Evolutionary conservation across 495 filamentous ascomycete species (phyloP), one percentile per base, ranked within the genome.

Genomic region (Penicillium canariense): DNA sequence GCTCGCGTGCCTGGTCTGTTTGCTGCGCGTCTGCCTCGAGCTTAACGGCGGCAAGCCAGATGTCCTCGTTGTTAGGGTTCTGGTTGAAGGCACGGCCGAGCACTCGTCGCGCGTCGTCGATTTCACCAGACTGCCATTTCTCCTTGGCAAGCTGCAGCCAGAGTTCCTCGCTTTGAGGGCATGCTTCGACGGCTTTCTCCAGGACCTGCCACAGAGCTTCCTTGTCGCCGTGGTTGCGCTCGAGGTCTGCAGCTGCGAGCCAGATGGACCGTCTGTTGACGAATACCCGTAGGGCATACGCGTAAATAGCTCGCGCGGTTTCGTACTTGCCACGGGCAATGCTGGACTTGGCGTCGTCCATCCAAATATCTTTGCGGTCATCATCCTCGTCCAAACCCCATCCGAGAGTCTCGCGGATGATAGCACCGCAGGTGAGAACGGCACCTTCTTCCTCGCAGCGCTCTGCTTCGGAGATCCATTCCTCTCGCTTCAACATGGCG

Each of bases 81-180:
- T 96, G 89, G 48, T 90, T 85, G 78, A 97, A 97, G 1, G 94
- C 92, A 55, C 83, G 82, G 0, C 82, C 91, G 8, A 97, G 83
- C 4, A 97, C 90, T 45, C 78, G 75, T 35, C 94, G 82, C 1
- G 94, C 91, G 53, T 89, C 91, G 61, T 96, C 84, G 45, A 92
- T 84, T 43, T 93, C 86, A 48, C 88, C 89, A 9, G 87, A 80
- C 63, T 90, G 85, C 88, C 89, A 91, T 61, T 94, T 96, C 69
- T 96, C 92, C 65, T 91, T 91, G 6, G 91, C 92, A 35, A 96
- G 86, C 75, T 93, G 89, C 78, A 97, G 85, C 94, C 94, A 99
- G 36, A 97, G 79, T n/a, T 87, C 82, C 66, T 96, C 94, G 59
- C 83, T 86, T 52, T 90, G 84, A 2, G 91, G 93, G 54, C 92